Evolutionary conservation across 345 rosid species (phyloP), one percentile per base, ranked within the genome.

Genomic region (Trapa bicornis): DNA sequence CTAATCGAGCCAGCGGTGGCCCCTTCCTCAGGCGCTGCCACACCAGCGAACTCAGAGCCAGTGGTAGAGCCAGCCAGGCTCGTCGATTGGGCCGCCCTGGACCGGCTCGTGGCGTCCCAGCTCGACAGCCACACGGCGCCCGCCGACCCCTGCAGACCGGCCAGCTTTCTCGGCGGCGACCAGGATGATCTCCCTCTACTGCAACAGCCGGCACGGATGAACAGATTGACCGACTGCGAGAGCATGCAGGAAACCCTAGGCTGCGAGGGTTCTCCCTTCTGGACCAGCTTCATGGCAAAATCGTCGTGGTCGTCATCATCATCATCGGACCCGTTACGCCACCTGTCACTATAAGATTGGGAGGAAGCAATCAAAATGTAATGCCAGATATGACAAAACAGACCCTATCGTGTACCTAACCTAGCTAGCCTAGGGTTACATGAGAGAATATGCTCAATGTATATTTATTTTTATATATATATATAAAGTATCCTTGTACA

Each of bases 251-350:
- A 73, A 6, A 65, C 66, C 37, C 71, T 67, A 14, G 64, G 70
- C 65, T 45, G 43, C 69, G 87, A 92, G 39, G 12, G 64, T 71
- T 84, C 78, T 54, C 86, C 85, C 73, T 70, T 83, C 33, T 88
- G 91, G 97, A 83, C 76, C 78, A 83, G 74, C 78, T 80, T 92
- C 80, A 76, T 91, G 37, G 81, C 80, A 56, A 42, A 67, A 37
- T 72, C 84, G 38, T 79, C 82, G 0, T 22, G 29, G 29, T 69
- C 89, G 5, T 82, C 96, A 0, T 80, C 91, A 42, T 80, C 94
- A 32, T 82, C 86, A 73, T 75, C 80, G n/a, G 85, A 83, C 68
- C 89, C 89, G 45, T 75, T 87, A 72, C 75, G 88, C 83, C 89
- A 89, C 78, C 70, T 89, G 74, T 87, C 91, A 22, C 95, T 84